phyloP scores from a whole-genome alignment of 441 rosid genomes.

The Metrosideros polymorpha region DNA sequence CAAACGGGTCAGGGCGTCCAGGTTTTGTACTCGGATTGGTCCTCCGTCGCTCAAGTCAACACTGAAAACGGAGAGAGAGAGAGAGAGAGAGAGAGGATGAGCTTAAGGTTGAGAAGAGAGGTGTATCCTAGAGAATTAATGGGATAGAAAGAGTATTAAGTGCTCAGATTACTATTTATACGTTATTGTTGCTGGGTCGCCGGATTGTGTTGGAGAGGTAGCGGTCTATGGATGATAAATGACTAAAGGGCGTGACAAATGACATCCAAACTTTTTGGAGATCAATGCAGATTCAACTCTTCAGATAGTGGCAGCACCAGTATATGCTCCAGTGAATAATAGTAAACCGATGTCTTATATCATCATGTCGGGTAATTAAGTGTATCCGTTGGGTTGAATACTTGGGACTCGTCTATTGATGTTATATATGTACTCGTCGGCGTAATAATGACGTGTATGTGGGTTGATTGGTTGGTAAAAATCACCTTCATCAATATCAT shows the following conservation, averaged over 20 bases:
- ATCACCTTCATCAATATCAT: neutral
- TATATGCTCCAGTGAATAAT: neutral
- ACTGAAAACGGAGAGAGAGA: neutral
- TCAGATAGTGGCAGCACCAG: neutral
- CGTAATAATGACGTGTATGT: neutral
- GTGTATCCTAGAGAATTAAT: neutral
- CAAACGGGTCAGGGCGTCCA: neutral
- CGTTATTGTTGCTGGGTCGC: neutral
- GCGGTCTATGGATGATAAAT: neutral
- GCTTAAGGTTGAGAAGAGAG: neutral
- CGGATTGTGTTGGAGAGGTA: neutral
- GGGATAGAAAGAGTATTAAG: neutral
- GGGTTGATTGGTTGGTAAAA: neutral
- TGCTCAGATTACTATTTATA: neutral
- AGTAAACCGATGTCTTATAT: neutral
- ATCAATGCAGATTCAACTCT: neutral
- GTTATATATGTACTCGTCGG: fast-evolving
- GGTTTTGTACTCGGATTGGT: neutral
- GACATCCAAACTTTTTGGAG: neutral
- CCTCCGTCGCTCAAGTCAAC: neutral
- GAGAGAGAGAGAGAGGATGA: neutral
- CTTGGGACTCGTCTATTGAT: neutral
- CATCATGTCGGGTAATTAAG: fast-evolving
- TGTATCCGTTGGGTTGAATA: fast-evolving
- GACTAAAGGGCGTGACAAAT: neutral